phyloP scores from a whole-genome alignment of 108 stramenopile species.

The Fragilariopsis cylindrus region DNA sequence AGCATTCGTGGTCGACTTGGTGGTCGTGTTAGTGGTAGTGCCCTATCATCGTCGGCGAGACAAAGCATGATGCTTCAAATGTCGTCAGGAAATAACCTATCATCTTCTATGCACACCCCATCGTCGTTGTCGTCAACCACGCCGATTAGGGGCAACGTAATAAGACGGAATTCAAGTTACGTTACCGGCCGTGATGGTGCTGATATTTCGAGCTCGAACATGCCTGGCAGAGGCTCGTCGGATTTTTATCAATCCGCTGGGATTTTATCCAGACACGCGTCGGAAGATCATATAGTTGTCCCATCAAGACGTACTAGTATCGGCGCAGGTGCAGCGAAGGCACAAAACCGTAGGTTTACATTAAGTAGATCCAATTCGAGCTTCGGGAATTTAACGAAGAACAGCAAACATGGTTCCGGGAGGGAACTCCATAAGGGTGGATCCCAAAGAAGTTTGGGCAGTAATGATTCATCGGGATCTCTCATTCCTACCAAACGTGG shows the following conservation, averaged over 20 bases:
- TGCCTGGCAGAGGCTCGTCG: not conserved
- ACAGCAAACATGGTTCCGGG: slow-evolving; percentile 11
- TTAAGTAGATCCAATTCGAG: not conserved
- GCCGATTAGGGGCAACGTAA: no score
- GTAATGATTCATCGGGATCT: slow-evolving; percentile 18
- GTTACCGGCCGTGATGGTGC: not conserved
- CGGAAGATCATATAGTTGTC: slow-evolving; percentile 24
- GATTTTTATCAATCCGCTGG: slow-evolving; percentile 27
- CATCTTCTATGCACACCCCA: no score
- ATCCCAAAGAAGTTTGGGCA: slow-evolving; percentile 2
- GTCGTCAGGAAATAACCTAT: not conserved
- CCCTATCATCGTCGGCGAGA: not conserved
- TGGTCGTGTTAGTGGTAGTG: not conserved
- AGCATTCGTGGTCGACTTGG: not conserved
- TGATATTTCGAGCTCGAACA: slow-evolving; percentile 15
- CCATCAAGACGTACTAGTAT: not conserved
- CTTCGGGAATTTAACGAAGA: slow-evolving; percentile 11
- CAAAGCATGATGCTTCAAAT: slow-evolving; percentile 11
- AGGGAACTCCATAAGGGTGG: slow-evolving; percentile 8
- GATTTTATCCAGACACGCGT: slow-evolving; percentile 23
- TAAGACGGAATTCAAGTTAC: no score
- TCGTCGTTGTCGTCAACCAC: no score
- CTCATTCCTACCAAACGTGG: slow-evolving; percentile 15
- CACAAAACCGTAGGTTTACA: slow-evolving; percentile 6
- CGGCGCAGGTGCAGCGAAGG: slow-evolving; percentile 16